These are phyloP conservation scores for Lactarius vividus DNA, from an alignment of 768 basidiomycete species.

Conservation along the genomic window DNA sequence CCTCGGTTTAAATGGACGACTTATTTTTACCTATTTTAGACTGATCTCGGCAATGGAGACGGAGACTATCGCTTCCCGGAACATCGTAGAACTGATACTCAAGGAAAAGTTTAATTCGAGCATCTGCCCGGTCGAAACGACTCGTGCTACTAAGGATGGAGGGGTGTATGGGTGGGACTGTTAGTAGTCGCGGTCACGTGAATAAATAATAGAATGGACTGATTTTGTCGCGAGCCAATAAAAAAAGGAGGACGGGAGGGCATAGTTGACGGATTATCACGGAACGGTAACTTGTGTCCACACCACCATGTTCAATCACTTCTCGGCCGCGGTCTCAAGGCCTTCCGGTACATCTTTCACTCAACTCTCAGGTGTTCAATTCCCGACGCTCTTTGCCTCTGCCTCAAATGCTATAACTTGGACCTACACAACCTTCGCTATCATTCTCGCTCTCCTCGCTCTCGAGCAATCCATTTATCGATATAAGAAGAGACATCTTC, in stretches of 20 bases:
- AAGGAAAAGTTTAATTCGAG: constrained; percentile 67
- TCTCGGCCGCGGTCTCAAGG: constrained; percentile 36
- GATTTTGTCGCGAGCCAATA: constrained; percentile 22
- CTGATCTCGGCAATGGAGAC: constrained; percentile 95
- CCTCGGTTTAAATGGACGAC: not conserved
- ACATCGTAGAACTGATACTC: constrained; percentile 76
- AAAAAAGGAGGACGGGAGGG: not conserved
- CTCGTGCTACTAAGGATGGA: not conserved
- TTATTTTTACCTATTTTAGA: constrained; percentile 36
- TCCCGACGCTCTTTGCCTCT: constrained; percentile 46
- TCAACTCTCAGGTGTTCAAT: constrained; percentile 45
- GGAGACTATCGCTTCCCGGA: constrained; percentile 78
- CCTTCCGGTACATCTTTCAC: constrained; percentile 45
- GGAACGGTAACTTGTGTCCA: not conserved
- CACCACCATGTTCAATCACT: constrained; percentile 30
- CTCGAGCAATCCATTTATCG: constrained; percentile 90
- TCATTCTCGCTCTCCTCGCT: constrained; percentile 71
- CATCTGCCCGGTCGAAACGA: constrained; percentile 48
- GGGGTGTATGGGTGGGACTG: constrained; percentile 28
- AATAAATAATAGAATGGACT: constrained; percentile 12
- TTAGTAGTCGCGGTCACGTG: constrained; percentile 7
- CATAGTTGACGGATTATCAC: not conserved
- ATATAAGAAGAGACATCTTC: constrained; percentile 83
- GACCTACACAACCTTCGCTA: constrained; percentile 65
- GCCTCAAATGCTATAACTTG: constrained; percentile 41